These are phyloP conservation scores for Rhizopogon sp. DNA, from an alignment of 768 basidiomycete genomes.

Conservation along the genomic window DNA sequence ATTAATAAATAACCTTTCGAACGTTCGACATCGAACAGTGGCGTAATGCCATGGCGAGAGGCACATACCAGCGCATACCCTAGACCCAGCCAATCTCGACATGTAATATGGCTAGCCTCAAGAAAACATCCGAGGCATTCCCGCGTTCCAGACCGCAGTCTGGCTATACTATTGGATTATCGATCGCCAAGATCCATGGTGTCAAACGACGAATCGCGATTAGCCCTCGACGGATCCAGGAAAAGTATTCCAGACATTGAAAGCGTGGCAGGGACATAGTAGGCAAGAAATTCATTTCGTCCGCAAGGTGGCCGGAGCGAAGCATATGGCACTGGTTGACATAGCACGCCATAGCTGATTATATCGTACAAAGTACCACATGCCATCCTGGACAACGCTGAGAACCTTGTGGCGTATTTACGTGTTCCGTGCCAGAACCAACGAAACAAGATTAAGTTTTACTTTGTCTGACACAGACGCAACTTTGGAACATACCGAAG, in stretches of 20 bases:
- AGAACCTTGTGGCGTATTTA: not conserved
- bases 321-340: not conserved
- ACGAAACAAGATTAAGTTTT: not conserved
- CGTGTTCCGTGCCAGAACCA: not conserved
- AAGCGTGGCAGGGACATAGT: not conserved
- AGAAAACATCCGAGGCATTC: not conserved
- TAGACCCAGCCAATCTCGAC: not conserved
- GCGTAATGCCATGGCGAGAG: not conserved
- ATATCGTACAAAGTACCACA: not conserved
- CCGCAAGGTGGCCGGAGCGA: not conserved
- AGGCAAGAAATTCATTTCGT: not conserved
- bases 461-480: not conserved
- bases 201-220: not conserved
- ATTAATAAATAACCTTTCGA: too few species aligned
- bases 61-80: not conserved
- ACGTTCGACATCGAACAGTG: not conserved
- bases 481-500: not conserved
- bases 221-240: not conserved
- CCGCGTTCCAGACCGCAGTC: not conserved
- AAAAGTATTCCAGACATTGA: not conserved
- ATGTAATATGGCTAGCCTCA: not conserved
- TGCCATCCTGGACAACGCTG: not conserved
- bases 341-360: not conserved
- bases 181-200: not conserved
- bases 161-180: not conserved